Evolutionary conservation across 805 yeast genomes (phyloP), one percentile per base, ranked within the genome.

Genomic region (Clavispora phyllophila): DNA sequence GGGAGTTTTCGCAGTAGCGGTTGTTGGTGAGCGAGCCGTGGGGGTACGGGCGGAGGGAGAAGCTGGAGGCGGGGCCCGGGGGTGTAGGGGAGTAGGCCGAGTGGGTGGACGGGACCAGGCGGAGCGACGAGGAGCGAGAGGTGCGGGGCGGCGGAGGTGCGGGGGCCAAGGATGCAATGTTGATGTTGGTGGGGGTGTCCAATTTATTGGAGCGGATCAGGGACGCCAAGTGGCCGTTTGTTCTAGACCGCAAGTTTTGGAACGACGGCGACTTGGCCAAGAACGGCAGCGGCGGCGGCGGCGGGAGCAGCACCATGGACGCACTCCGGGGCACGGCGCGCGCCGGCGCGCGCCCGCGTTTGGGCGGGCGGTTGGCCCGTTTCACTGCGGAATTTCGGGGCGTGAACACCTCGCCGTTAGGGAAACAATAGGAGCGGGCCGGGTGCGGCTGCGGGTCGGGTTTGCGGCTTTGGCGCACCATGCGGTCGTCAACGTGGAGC

Each of bases 381-480:
- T 62, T 66, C n/a, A 62, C 44, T 2, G 74, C 74, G 10, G 65
- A 61, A 35, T 54, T 57, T 31, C 79, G 54, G 2, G 80, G 80
- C 27, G 73, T 58, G 54, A 75, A 76, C 2, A 74, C 65, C 51
- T 76, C 81, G 38, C 81, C 81, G 53, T 76, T 75, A 13, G 80
- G 80, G 52, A 76, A 76, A 47, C 62, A 68, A 50, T 59, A 70
- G 13, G 65, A 46, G 9, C 68, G 61, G 15, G 40, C 42, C 40
- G 39, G 12, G 32, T 9, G 36, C 17, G 36, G 14, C 41, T 12
- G 14, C 42, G 50, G 49, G 12, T 49, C 39, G 40, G 51, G 57
- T 40, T 67, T 63, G 39, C 68, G 54, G 9, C 69, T 47, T 43
- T 64, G 66, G 41, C 65, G 65, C n/a, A 50, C 51, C 47, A 76